Evolutionary conservation across 176 grass and related monocot genomes (phyloP), one percentile per base, ranked within the genome.

Genomic region (Triticum monococcum): DNA sequence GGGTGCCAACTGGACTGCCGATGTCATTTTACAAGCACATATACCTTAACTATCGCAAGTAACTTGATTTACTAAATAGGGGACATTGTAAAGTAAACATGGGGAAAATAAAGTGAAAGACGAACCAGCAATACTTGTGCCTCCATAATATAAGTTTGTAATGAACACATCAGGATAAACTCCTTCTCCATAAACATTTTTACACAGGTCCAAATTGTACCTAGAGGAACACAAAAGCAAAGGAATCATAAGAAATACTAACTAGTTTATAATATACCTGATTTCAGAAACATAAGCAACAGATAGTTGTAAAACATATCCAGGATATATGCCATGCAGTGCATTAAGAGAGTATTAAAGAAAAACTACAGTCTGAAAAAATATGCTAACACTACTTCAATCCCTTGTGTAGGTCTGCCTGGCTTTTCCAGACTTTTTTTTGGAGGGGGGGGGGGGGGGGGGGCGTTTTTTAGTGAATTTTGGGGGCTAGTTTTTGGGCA

Each of bases 131-230:
- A 98, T 95, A 88, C 52, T 86, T 73, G 91, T 94, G 76, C 96
- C 91, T 28, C 96, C 96, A 46, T 95, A 98, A 84, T 95, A 98
- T 62, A 98, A 89, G 85, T 98, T 98, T 7, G 96, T 98, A 88
- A 95, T 92, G 82, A 86, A 94, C 68, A 98, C 93, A 60, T 92
- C 88, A 50, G 96, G 93, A 84, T 98, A 98, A 71, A 98, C 79
- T 2, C 93, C 96, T 89, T 95, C 93, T 57, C 96, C 93, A 77
- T 91, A 98, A 80, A 98, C 79, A 74, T 98, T 89, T 94, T 70
- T 93, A 75, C 96, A 98, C 22, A 98, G 96, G 65, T 98, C 93
- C 89, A 98, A 86, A 92, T 98, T 88, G 68, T 98, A 98, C 88
- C 96, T 98, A 66, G 54, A 54, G 33, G 20, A 64, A 69, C 12